Evolutionary conservation across 1,139 yeast genomes (phyloP), one percentile per base, ranked within the genome.

Genomic region (Geotrichum fermentans): DNA sequence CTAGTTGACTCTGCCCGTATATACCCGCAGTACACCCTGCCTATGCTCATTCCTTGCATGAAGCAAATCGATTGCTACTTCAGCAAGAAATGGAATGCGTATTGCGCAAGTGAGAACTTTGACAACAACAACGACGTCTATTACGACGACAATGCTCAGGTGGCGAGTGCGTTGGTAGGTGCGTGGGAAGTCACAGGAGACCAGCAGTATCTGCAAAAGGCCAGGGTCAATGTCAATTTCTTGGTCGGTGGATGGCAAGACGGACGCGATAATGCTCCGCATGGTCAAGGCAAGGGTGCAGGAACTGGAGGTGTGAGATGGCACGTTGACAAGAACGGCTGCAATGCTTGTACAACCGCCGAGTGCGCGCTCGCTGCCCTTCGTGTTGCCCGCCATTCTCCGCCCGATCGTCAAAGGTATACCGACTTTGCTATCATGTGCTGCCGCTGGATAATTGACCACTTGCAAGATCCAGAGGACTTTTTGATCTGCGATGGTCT

Each of bases 71-170:
- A 73, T 51, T 71, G 69, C 57, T 82, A 80, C 64, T 77, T 78
- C 63, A 77, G 79, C 54, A 68, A 70, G 13, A 67, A 73, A 53
- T 61, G 69, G 58, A 74, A 73, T 52, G 83, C 80, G 2, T 80
- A 69, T 61, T 74, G 81, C 39, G 85, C 84, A 1, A 80, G 82
- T 2, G 80, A 77, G 59, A 72, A 78, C 61, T 68, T 68, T 49
- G 75, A 77, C 34, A 77, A 74, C 45, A 83, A 81, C 63, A 69
- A 69, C 43, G 89, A 83, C 61, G 78, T 83, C 44, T 82, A 82
- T 63, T 82, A 80, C 57, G 90, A 83, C 62, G 90, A 83, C 60
- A 84, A 82, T 61, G 90, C 89, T 3, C 90, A 83, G 61, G 81
- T 82, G 14, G 83, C 85, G 17, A 73, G 82, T 58, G 83, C 83